These are phyloP conservation scores for Trichopus zeylanicus DNA, from an alignment of 116 monocot genomes.

Conservation along the genomic window DNA sequence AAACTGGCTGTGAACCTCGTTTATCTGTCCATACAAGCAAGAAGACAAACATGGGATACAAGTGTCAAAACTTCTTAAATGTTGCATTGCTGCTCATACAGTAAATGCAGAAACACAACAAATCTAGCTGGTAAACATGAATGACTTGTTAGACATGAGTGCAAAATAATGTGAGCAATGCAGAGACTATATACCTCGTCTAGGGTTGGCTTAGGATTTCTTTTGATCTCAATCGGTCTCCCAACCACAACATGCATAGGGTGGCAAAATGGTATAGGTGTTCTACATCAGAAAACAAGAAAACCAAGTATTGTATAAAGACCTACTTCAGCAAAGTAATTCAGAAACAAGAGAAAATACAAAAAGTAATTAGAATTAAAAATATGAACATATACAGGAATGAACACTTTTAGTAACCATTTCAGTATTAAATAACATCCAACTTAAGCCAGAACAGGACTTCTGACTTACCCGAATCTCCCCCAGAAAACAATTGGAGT, in stretches of 20 bases:
- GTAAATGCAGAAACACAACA: too few species aligned
- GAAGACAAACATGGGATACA: not conserved
- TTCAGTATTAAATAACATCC: too few species aligned
- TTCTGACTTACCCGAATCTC: conserved; percentile 64
- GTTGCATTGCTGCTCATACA: too few species aligned
- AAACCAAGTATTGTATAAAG: not conserved
- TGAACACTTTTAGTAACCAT: too few species aligned
- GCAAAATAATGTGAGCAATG: not conserved
- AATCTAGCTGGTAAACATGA: too few species aligned
- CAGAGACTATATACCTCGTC: conserved; percentile 54
- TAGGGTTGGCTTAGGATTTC: conserved; percentile 58
- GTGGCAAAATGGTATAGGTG: conserved; percentile 68
- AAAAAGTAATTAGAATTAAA: not conserved
- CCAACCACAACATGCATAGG: conserved; percentile 95
- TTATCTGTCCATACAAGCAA: conserved; percentile 26
- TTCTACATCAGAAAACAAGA: conserved; percentile 25
- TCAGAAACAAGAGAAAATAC: not conserved
- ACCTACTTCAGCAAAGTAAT: not conserved
- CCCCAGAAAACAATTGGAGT: conserved; percentile 87
- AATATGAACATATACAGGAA: not conserved
- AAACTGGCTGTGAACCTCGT: conserved; percentile 44
- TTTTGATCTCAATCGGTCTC: conserved; percentile 63
- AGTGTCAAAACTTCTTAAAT: too few species aligned
- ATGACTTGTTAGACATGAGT: too few species aligned
- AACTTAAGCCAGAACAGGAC: too few species aligned